Evolutionary conservation across 2,329 filamentous ascomycete genomes (phyloP).

Genomic region (Aspergillus jensenii): DNA sequence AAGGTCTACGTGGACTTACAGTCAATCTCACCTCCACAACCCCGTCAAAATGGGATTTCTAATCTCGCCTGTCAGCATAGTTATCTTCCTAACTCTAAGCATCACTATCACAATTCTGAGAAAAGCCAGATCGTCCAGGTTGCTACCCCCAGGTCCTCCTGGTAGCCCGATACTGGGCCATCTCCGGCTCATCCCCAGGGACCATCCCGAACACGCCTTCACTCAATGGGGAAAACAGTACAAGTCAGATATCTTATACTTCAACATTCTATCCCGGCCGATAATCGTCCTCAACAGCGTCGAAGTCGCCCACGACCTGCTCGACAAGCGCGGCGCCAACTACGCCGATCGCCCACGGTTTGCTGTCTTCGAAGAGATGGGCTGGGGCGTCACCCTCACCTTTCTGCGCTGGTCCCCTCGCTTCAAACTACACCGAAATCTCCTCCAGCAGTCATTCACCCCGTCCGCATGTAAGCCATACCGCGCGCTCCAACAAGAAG

Average conservation of each 20-base stretch:
- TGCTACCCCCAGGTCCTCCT: background rate
- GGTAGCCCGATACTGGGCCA: background rate
- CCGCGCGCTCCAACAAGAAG: conserved; percentile 6
- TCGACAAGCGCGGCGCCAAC: conserved; percentile 3
- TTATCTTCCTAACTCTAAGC: background rate
- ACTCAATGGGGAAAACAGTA: conserved; percentile 1
- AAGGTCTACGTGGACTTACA: no score
- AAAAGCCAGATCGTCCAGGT: background rate
- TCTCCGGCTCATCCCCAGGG: background rate
- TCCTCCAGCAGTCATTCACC: conserved; percentile 9
- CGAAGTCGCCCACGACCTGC: conserved; percentile 2
- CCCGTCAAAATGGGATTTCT: no score
- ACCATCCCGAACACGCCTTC: conserved; percentile 3
- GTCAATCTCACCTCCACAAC: no score
- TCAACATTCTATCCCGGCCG: conserved; percentile 2
- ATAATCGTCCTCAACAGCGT: conserved; percentile 9
- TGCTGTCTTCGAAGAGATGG: conserved; percentile 9
- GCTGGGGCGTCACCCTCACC: conserved; percentile 10
- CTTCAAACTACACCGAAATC: conserved; percentile 1
- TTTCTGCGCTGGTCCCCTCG: conserved; percentile 6
- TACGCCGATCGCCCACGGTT: conserved; percentile 9
- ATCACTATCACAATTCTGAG: background rate
- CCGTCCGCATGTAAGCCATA: conserved; percentile 4
- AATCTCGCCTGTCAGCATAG: no score
- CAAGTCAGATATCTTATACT: conserved; percentile 4